These are phyloP conservation scores for Saccharum spontaneum DNA, from an alignment of 176 grass and related monocot species.

Conservation along the genomic window DNA sequence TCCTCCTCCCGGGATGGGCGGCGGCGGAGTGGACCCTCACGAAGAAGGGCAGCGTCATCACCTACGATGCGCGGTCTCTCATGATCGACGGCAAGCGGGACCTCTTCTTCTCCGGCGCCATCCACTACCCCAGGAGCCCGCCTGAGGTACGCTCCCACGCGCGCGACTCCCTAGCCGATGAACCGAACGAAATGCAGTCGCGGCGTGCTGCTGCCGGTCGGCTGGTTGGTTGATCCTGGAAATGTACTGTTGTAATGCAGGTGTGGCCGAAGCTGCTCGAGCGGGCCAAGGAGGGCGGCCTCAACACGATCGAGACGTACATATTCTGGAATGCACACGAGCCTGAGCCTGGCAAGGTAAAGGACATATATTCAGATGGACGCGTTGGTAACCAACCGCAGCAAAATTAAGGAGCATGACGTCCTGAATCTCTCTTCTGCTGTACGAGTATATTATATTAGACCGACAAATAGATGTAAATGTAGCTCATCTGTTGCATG, in stretches of 20 bases:
- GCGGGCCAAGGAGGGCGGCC: slow-evolving; percentile 61
- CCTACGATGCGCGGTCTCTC: slow-evolving; percentile 72
- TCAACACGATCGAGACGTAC: slow-evolving; percentile 90
- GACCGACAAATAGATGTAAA: background rate
- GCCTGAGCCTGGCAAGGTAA: slow-evolving; percentile 69
- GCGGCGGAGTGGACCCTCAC: slow-evolving; percentile 41
- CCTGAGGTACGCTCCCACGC: slow-evolving; percentile 41
- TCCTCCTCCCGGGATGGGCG: slow-evolving; percentile 25
- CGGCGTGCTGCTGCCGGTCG: background rate
- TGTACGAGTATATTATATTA: background rate
- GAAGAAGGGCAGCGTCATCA: slow-evolving; percentile 31
- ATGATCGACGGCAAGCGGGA: slow-evolving; percentile 74
- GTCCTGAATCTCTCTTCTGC: background rate
- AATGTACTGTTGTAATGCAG: slow-evolving; percentile 16
- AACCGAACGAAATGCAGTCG: background rate
- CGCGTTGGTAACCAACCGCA: background rate
- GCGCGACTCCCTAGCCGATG: background rate
- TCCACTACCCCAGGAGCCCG: slow-evolving; percentile 89
- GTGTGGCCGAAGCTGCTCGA: slow-evolving; percentile 73
- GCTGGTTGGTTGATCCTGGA: background rate
- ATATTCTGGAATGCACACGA: slow-evolving; percentile 95
- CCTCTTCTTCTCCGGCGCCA: slow-evolving; percentile 84
- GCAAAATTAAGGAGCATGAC: background rate
- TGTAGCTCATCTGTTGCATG: background rate
- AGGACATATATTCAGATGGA: background rate